Evolutionary conservation across 352 stramenopile genomes (phyloP), one percentile per base, ranked within the genome.

Genomic region (Phytophthora multivora): DNA sequence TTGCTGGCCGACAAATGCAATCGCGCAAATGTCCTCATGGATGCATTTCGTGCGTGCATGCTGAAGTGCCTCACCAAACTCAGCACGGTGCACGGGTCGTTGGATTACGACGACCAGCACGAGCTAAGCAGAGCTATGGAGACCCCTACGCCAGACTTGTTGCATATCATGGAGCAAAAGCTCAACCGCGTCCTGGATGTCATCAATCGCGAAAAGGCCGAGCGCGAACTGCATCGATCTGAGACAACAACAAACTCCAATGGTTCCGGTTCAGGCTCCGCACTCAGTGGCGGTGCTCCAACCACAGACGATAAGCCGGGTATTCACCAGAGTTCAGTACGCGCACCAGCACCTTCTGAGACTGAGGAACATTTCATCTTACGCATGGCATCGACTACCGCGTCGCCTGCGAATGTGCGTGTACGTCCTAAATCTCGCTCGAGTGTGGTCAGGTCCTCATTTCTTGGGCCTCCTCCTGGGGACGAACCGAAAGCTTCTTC

Each of bases 321-420:
- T n/a, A 62, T 83, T 43, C 41, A 46, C 35, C 68, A 82, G 51
- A 69, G 53, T 12, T 71, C 71, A 28, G 58, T 78, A n/a, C 80
- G 81, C 3, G 80, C 80, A 10, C 81, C 85, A 16, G 83, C 79
- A 30, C 79, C 76, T 2, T 85, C 71, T 10, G 85, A 94, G 57
- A 90, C 70, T n/a, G 83, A 94, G 46, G 78, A 92, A 49, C 85
- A 92, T 64, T 94, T 92, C 47, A 94, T 94, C 48, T 43, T 94
- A 31, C 83, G 79, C 28, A 91, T 94, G 77, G 89, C 85, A n/a
- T 78, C 68, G 1, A 75, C 85, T 23, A 86, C 88, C 49, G 83
- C 73, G 10, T 86, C 85, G 16, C 54, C 81, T 13, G 64, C 76
- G 12, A 94, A 94, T 42, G 77, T 94, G 33, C 79, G 83, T n/a